Base-by-base conservation (phyloP, 495 filamentous ascomycete genomes). In the Amphirosellinia nigrospora region DNA sequence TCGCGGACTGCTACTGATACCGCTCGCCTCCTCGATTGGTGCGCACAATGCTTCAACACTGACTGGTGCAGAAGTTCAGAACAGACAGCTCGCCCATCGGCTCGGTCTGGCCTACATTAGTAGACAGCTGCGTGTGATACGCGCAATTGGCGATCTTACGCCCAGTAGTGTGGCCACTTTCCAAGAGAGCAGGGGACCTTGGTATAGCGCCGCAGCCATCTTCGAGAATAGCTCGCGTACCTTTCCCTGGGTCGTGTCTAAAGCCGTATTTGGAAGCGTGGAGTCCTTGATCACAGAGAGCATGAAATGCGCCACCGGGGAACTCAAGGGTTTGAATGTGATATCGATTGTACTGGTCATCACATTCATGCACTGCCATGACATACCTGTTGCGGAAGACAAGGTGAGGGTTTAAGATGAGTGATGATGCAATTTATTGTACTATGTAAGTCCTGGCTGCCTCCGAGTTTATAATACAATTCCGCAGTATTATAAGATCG, bases 91-190 rank as follows among this genome's bases (percentile, higher is more conserved):
- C 58, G 28, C 6, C 6, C 36, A 28, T 28, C 34, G 28, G 28
- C 36, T 41, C 41, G 36, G 9, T 36, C 16, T 34, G 28, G 4
- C n/a, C 53, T 58, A n/a, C n/a, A n/a, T n/a, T n/a, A 58, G 26
- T 11, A 28, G 30, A 19, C n/a, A 58, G n/a, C 55, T n/a, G 55
- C 55, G 30, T 58, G 26, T 58, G 55, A 36, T 36, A 58, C 55
- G n/a, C 28, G 55, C 21, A 36, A 58, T 30, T 34, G 46, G 46
- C 63, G 63, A 65, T 65, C 63, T 65, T 53, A 65, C 63, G 46
- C 63, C 45, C n/a, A n/a, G n/a, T n/a, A 46, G 30, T 36, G 43
- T 21, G 58, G 36, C 61, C 61, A 43, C 21, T 36, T 21, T 50
- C 28, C 7, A 28, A 11, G 28, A 11, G 28, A 36, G 6, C 41